Percentiles rank a stretch among this genome's conserved stretches.
These are phyloP conservation scores for Zygosaccharomyces sapae DNA, from an alignment of 1,139 yeast genomes.

Conservation along the genomic window DNA sequence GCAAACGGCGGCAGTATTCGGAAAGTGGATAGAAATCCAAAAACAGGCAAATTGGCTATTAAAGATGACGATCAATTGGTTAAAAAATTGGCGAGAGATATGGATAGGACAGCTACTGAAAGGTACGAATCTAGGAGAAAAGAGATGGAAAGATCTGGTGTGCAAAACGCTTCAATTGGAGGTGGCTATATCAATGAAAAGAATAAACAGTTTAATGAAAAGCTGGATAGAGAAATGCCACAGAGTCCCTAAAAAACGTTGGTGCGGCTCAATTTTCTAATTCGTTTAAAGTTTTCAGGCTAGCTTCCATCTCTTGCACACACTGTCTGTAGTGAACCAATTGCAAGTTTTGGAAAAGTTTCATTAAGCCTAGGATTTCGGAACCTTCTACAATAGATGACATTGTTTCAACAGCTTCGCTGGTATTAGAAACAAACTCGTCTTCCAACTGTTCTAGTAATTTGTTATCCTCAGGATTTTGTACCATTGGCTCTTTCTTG, in stretches of 20 bases:
- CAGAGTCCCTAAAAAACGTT: neutral
- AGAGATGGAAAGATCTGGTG: conserved; percentile 14
- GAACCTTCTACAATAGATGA: conserved; percentile 64
- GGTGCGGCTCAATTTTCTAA: conserved; percentile 15
- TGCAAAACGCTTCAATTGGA: conserved; percentile 3
- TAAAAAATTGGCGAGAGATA: conserved; percentile 20
- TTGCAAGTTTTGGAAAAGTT: conserved; percentile 62
- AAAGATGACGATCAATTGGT: conserved; percentile 26
- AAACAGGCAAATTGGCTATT: conserved; percentile 16
- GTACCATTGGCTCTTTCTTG: conserved; percentile 15
- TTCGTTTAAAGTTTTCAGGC: conserved; percentile 42
- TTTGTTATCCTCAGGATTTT: conserved; percentile 20
- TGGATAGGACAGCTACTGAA: conserved; percentile 26
- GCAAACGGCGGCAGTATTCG: conserved; percentile 4
- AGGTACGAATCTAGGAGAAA: conserved; percentile 26
- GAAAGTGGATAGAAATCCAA: conserved; percentile 14
- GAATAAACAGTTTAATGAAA: conserved; percentile 73
- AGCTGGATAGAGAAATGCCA: conserved; percentile 42
- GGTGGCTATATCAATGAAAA: conserved; percentile 54
- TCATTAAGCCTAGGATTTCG: conserved; percentile 57
- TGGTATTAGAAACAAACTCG: conserved; percentile 72
- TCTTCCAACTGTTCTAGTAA: conserved; percentile 63
- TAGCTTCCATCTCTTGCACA: conserved; percentile 41
- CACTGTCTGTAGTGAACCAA: conserved; percentile 60
- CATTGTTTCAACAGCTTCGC: conserved; percentile 73